phyloP scores from a whole-genome alignment of 257 asterid species.

The Nicotiana obtusifolia region DNA sequence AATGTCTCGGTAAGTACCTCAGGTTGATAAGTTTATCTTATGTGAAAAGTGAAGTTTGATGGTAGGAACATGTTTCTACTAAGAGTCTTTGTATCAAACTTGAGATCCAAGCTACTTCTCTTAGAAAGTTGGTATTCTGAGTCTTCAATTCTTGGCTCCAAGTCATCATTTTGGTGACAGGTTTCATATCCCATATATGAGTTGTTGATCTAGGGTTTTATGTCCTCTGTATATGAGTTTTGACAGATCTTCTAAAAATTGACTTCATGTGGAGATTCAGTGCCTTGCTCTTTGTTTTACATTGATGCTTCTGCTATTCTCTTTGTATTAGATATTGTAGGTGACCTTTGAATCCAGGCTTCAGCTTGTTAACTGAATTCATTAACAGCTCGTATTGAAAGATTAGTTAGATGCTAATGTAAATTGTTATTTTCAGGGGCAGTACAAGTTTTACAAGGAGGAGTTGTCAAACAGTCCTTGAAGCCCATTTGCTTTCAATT shows the following conservation, averaged over 20 bases:
- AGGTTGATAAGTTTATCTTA: background rate
- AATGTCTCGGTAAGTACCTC: background rate
- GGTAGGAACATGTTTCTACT: background rate
- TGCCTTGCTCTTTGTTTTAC: background rate
- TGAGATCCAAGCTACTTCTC: background rate
- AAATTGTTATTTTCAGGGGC: conserved; percentile 44
- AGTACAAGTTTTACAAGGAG: conserved; percentile 75
- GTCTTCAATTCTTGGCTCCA: background rate
- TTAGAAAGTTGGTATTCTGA: background rate
- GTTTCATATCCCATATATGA: background rate
- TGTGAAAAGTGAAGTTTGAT: background rate
- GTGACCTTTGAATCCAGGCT: background rate
- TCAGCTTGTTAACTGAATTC: background rate
- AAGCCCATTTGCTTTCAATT: conserved; percentile 66
- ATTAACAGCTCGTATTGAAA: background rate
- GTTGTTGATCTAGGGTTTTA: background rate
- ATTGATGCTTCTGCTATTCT: background rate
- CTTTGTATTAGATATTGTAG: background rate
- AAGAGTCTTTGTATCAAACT: background rate
- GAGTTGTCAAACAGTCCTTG: conserved; percentile 92
- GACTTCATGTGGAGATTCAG: background rate
- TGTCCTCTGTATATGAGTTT: background rate
- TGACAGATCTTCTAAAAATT: background rate
- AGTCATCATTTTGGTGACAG: background rate
- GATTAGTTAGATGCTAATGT: background rate